phyloP scores from a whole-genome alignment of 257 asterid species.

The Lithospermum erythrorhizon region DNA sequence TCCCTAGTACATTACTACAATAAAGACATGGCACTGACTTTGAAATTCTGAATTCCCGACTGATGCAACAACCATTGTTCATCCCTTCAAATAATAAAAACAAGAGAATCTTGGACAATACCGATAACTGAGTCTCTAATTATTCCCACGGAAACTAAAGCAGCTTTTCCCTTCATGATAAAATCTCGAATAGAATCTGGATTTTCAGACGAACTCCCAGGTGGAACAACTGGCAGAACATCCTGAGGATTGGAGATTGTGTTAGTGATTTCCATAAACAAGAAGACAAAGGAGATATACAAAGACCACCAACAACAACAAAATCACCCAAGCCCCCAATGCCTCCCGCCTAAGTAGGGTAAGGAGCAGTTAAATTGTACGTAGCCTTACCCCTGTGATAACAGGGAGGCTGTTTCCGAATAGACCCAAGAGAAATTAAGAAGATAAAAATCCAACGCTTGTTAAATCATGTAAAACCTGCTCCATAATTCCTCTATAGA shows the following conservation, averaged over 20 bases:
- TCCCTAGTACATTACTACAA: too few species aligned
- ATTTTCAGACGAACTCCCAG: constrained; percentile 65
- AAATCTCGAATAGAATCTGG: constrained; percentile 64
- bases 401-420: too few species aligned
- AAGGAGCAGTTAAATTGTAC: too few species aligned
- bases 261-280: background rate
- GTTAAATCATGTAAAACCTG: constrained; percentile 32
- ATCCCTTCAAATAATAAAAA: background rate
- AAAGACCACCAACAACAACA: too few species aligned
- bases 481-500: constrained; percentile 79
- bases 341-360: too few species aligned
- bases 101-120: constrained; percentile 18
- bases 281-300: background rate
- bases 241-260: constrained; percentile 34
- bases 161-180: constrained; percentile 70
- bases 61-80: background rate
- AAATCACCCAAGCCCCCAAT: too few species aligned
- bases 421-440: background rate
- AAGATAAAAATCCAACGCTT: background rate
- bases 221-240: constrained; percentile 59
- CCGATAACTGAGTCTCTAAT: constrained; percentile 68
- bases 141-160: constrained; percentile 88
- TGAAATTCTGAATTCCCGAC: background rate
- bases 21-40: too few species aligned
- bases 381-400: too few species aligned